Conservation (phyloP, 2,329 filamentous ascomycete genomes). For the Peltaster fructicola region DNA sequence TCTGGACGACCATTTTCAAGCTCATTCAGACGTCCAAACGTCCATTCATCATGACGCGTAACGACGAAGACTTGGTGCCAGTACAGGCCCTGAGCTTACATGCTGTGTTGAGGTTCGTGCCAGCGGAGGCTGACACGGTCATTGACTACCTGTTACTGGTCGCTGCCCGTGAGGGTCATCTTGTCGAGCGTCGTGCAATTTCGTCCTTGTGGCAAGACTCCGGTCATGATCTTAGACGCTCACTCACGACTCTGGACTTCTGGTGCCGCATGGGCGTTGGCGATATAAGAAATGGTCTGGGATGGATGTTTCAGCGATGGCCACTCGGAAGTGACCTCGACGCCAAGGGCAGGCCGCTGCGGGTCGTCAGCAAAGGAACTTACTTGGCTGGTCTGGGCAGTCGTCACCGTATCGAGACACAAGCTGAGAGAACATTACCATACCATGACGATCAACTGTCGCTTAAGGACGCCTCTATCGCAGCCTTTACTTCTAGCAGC, state of each 20-base stretch:
- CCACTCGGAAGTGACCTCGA: slow-evolving; percentile 54
- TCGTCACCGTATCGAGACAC: slow-evolving; percentile 29
- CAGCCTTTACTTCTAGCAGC: slow-evolving; percentile 44
- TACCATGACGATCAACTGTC: slow-evolving; percentile 4
- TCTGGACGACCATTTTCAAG: slow-evolving; percentile 67
- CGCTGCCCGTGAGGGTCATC: slow-evolving; percentile 77
- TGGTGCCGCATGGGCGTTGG: slow-evolving; percentile 96
- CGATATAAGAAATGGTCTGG: slow-evolving; percentile 68
- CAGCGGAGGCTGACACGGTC: slow-evolving; percentile 48
- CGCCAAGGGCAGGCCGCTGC: slow-evolving; percentile 46
- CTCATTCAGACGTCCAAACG: slow-evolving; percentile 74
- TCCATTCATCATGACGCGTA: slow-evolving; percentile 90
- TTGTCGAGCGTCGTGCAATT: slow-evolving; percentile 50
- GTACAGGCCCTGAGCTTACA: slow-evolving; percentile 58
- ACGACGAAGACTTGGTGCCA: slow-evolving; percentile 70
- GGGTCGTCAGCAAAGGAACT: slow-evolving; percentile 66
- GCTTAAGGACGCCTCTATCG: slow-evolving; percentile 36
- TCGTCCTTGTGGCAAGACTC: slow-evolving; percentile 53
- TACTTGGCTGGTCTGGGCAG: slow-evolving; percentile 63
- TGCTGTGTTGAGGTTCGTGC: slow-evolving; percentile 61
- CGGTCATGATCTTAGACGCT: slow-evolving; percentile 56
- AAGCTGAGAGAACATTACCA: slow-evolving; percentile 37
- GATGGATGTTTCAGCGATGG: slow-evolving; percentile 75
- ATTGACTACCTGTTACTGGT: slow-evolving; percentile 67
- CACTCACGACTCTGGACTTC: slow-evolving; percentile 71